Evolutionary conservation across 2,329 filamentous ascomycete genomes (phyloP), one percentile per base, ranked within the genome.

Genomic region (Cordyceps fumosorosea): DNA sequence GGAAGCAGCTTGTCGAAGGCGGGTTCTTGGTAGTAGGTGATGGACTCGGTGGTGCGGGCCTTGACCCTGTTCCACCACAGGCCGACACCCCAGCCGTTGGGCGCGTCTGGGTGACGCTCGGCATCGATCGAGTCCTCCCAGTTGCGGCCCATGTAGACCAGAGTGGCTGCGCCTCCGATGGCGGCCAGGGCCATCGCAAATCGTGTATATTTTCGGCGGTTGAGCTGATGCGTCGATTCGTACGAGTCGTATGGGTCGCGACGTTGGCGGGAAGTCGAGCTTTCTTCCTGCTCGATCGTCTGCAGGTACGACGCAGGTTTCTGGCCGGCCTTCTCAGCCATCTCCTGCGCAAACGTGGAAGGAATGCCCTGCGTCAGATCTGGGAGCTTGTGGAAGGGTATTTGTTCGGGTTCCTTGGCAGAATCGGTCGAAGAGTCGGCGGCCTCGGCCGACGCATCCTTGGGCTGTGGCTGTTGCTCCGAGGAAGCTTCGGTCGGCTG

Each of bases 301-400:
- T 77, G 66, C n/a, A 76, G 58, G 14, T 71, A 66, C 45, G 69
- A 70, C 24, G 66, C 65, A 40, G 70, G 67, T 66, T 66, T 73
- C 24, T 63, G 32, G 0, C 54, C 53, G 68, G 68, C 76, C 73
- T 64, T 70, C 32, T 78, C 75, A 0, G 78, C 75, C 62, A 88
- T 84, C 76, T 97, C 93, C 64, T 88, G 88, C 62, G 88, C 90
- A 61, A 97, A 82, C 1, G 93, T 96, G 2, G 93, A 96, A 0
- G 93, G 93, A 65, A 98, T 96, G 66, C 93, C 93, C 71, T 93
- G 88, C n/a, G 91, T 95, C 51, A 98, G 81, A 72, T 98, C 93
- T 59, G 93, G 93, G 14, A 97, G 84, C 59, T 90, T 88, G 69
- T 88, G 83, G 58, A 84, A 80, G 26, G 85, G 80, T 67, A 82